A percentile compares a stretch with the other conserved stretches of the same genome.
Conservation (phyloP, 108 stramenopile genomes). For the Cyclotella choctawhatcheeana region DNA sequence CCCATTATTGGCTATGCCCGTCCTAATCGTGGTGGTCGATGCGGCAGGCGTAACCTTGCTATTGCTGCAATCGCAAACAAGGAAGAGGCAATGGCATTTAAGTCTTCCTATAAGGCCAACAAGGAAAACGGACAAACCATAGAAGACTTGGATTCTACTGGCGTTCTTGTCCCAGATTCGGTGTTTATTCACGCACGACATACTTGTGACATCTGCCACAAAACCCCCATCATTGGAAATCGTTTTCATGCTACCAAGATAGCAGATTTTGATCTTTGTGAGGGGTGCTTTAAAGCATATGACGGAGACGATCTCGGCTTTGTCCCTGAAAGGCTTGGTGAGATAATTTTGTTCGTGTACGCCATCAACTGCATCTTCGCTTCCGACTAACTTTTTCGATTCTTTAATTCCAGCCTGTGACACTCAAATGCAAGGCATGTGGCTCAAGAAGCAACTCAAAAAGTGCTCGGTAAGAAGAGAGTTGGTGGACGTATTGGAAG, state of each 20-base stretch:
- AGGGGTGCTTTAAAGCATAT: slow-evolving; percentile 67
- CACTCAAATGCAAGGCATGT: slow-evolving; percentile 61
- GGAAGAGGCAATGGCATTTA: too few species aligned
- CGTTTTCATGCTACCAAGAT: slow-evolving; percentile 81
- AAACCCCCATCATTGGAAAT: slow-evolving; percentile 80
- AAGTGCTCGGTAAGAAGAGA: neutral
- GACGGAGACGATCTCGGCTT: slow-evolving; percentile 71
- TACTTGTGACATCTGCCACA: slow-evolving; percentile 85
- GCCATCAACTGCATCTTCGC: too few species aligned
- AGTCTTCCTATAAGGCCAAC: too few species aligned
- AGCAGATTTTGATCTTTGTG: slow-evolving; percentile 86
- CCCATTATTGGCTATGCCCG: too few species aligned
- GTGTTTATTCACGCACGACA: slow-evolving; percentile 76
- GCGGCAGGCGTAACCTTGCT: too few species aligned
- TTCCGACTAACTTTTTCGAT: too few species aligned
- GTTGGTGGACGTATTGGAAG: neutral
- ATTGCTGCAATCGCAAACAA: too few species aligned
- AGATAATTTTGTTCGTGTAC: too few species aligned
- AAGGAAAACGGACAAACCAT: too few species aligned
- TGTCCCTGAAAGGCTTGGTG: slow-evolving; percentile 63
- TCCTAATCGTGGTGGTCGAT: too few species aligned
- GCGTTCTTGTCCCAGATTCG: neutral
- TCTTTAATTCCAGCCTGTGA: neutral
- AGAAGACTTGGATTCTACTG: too few species aligned
- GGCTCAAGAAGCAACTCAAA: slow-evolving; percentile 44